Evolutionary conservation across 108 stramenopile species (phyloP).

Genomic region (Aurantiochytrium sp.): DNA sequence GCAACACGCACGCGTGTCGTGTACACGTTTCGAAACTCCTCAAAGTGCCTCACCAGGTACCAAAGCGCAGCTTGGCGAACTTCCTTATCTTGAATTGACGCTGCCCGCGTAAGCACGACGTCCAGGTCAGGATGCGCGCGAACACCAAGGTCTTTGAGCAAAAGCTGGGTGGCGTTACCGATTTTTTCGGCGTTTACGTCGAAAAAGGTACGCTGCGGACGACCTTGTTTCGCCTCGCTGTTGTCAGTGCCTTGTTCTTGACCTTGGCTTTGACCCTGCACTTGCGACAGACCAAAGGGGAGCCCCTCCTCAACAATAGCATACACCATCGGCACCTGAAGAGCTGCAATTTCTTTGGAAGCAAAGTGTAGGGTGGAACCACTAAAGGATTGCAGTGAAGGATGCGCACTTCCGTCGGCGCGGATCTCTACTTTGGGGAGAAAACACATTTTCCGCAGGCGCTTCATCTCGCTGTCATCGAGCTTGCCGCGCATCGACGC

Average conservation of each 20-base stretch:
- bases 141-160: neutral
- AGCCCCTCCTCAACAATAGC: neutral
- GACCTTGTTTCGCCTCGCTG: neutral
- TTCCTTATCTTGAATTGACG: neutral
- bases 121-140: neutral
- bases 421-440: neutral
- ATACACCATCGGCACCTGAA: neutral
- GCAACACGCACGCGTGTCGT: neutral
- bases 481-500: neutral
- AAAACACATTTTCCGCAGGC: neutral
- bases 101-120: neutral
- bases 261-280: too few species aligned
- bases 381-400: neutral
- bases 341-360: neutral
- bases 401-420: neutral
- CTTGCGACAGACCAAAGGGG: neutral
- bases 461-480: neutral
- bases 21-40: neutral
- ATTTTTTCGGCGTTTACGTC: neutral
- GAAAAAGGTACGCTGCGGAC: neutral
- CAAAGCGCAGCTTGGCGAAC: neutral
- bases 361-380: neutral
- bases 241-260: neutral
- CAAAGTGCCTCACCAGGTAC: neutral
- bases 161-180: neutral